phyloP scores from a whole-genome alignment of 2,329 filamentous ascomycete species.

The Fusarium aywerte region DNA sequence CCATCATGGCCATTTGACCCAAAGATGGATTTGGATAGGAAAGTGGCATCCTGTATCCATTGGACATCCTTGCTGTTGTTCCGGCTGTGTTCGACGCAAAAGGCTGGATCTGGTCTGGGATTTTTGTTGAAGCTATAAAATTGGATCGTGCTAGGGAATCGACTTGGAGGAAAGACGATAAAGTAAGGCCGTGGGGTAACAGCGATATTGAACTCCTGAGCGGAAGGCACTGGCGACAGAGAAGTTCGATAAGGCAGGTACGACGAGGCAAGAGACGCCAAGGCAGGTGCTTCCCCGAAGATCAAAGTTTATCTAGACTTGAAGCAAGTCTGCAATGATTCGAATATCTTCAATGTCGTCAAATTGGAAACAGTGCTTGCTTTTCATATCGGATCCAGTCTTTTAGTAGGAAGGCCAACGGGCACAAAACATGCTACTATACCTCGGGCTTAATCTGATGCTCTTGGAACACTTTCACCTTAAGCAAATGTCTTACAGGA shows the following conservation, averaged over 20 bases:
- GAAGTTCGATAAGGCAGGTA: not conserved
- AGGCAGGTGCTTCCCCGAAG: too few relatives aligned
- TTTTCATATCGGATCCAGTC: conserved; percentile 38
- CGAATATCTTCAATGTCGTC: not conserved
- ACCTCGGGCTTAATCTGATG: conserved; percentile 34
- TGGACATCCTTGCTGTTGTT: conserved; percentile 39
- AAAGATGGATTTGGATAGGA: conserved; percentile 50
- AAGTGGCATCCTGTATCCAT: conserved; percentile 47
- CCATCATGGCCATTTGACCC: conserved; percentile 46
- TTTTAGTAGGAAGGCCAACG: conserved; percentile 2
- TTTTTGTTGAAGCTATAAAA: not conserved
- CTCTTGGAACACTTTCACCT: conserved; percentile 43
- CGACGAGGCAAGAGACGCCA: not conserved
- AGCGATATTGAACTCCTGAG: not conserved
- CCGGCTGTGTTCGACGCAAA: not conserved
- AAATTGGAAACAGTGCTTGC: conserved; percentile 5
- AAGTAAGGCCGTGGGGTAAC: not conserved
- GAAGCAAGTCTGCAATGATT: not conserved
- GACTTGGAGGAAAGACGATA: not conserved
- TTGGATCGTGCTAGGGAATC: not conserved
- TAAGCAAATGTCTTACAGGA: conserved; percentile 30
- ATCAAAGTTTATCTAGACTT: not conserved
- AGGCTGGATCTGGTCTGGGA: not conserved
- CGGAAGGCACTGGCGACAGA: not conserved
- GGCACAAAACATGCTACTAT: conserved; percentile 1